Evolutionary conservation across 2,329 filamentous ascomycete genomes (phyloP), one percentile per base, ranked within the genome.

Genomic region (Calonectria pteridis): DNA sequence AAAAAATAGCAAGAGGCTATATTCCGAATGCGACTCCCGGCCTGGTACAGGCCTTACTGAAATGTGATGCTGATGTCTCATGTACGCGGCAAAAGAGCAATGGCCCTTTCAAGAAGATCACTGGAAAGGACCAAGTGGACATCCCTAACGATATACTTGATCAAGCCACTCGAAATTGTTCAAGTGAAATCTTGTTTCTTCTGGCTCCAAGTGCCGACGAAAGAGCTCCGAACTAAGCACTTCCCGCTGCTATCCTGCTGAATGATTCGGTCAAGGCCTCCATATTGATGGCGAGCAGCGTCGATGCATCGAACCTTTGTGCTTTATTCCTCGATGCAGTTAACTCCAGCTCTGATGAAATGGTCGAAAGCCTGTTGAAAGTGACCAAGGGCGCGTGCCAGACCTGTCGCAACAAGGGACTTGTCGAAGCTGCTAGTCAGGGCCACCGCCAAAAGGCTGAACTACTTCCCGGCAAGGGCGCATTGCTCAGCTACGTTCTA

Each of bases 201-300:
- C 23, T 74, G 26, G 71, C 62, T 28, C 59, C 70, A 62, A 50
- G 67, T 7, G 69, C 71, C 16, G 72, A 76, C 9, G 37, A 58
- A 23, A 59, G 43, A 26, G 14, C 59, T 9, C n/a, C 64, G 28
- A 72, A 69, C 14, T 62, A 76, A 31, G 71, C 74, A 16, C 66
- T 76, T 33, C 72, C 66, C 6, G 70, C 69, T n/a, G 74, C 74
- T 18, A 72, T 76, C 64, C 26, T 7, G 13, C 33, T 33, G 13
- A 28, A 55, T 23, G 62, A 76, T 26, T 1, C 49, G 9, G 28
- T 43, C 29, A 76, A 76, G n/a, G 53, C 62, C 1, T 51, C 64
- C 29, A 76, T 76, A 11, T 59, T 74, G 43, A 43, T 76, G 3
- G 72, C 72, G 6, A 40, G 68, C 3, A 62, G 67, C 4, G 67